Evolutionary conservation across 305 asterid genomes (phyloP).

Genomic region (Plantago coronopus): DNA sequence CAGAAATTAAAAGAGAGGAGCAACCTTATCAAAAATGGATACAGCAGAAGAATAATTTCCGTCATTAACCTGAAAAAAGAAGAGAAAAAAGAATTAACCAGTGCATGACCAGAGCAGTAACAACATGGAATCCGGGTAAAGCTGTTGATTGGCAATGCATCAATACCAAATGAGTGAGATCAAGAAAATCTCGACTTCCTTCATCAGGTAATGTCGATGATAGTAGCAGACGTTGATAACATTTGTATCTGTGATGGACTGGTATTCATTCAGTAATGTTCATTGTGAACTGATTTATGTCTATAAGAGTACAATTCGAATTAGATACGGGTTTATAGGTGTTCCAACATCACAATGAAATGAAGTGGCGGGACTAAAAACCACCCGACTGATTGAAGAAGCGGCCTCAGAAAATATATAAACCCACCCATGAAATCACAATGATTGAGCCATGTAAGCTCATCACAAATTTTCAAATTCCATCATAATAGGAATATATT

Average conservation of each 20-base stretch:
- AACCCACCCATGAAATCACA: neutral
- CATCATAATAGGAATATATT: neutral
- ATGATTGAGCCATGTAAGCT: conserved; percentile 13
- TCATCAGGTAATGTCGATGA: too few relatives aligned
- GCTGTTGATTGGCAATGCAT: conserved; percentile 14
- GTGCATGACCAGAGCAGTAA: conserved; percentile 21
- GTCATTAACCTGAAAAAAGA: conserved; percentile 76
- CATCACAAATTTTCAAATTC: conserved; percentile 19
- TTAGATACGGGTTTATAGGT: conserved; percentile 4
- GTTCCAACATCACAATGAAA: conserved; percentile 10
- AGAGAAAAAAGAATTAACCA: conserved; percentile 24
- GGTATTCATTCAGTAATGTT: conserved; percentile 1
- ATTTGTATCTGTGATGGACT: neutral
- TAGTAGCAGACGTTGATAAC: conserved; percentile 6
- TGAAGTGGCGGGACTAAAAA: conserved; percentile 16
- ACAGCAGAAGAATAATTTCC: conserved; percentile 85
- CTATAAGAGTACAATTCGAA: neutral
- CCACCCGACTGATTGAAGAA: conserved; percentile 18
- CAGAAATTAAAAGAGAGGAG: conserved; percentile 10
- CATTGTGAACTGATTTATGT: conserved; percentile 10
- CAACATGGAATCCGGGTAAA: conserved; percentile 3
- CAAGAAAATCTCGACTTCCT: too few relatives aligned
- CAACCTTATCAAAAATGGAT: conserved; percentile 92
- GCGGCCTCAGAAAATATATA: conserved; percentile 16
- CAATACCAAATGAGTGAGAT: conserved; percentile 23